Percentiles rank a stretch among this genome's conserved stretches.
phyloP scores from a whole-genome alignment of 192 early-diverging fungal genomes.

The Glomus cerebriforme region DNA sequence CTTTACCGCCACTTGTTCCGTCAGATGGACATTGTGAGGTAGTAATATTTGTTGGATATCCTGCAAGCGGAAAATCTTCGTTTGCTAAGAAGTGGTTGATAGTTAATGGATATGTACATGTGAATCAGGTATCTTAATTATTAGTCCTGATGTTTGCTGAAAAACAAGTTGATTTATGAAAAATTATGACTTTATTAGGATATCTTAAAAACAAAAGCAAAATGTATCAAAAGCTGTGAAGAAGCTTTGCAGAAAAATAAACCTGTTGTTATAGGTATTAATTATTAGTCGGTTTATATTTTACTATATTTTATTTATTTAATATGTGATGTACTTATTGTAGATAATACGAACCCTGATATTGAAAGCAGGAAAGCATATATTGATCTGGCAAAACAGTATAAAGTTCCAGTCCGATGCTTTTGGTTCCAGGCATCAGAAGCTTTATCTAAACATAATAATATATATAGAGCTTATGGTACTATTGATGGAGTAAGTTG shows the following conservation, averaged over 20 bases:
- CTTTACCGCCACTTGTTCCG: slow-evolving; percentile 35
- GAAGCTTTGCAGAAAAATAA: slow-evolving; percentile 54
- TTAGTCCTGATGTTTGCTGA: not conserved
- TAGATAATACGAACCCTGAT: slow-evolving; percentile 84
- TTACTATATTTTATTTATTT: not conserved
- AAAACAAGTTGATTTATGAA: not conserved
- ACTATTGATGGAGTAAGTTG: not conserved
- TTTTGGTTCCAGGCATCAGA: slow-evolving; percentile 61
- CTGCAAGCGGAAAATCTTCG: slow-evolving; percentile 82
- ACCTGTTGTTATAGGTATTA: slow-evolving; percentile 71
- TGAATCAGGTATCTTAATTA: slow-evolving; percentile 58
- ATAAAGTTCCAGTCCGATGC: slow-evolving; percentile 60
- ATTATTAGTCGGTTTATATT: not conserved
- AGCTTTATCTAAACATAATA: slow-evolving; percentile 77
- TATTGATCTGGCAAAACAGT: slow-evolving; percentile 59
- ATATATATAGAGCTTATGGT: slow-evolving; percentile 62
- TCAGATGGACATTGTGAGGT: slow-evolving; percentile 50
- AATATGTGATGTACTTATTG: not conserved
- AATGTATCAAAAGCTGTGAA: slow-evolving; percentile 64
- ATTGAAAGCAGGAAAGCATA: slow-evolving; percentile 61
- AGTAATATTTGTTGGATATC: slow-evolving; percentile 78
- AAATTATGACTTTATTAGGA: slow-evolving; percentile 57
- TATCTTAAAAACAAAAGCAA: slow-evolving; percentile 72
- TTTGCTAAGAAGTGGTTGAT: slow-evolving; percentile 68
- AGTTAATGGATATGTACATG: slow-evolving; percentile 64